Conservation (phyloP, 768 basidiomycete genomes). For the Dentipellis fragilis region DNA sequence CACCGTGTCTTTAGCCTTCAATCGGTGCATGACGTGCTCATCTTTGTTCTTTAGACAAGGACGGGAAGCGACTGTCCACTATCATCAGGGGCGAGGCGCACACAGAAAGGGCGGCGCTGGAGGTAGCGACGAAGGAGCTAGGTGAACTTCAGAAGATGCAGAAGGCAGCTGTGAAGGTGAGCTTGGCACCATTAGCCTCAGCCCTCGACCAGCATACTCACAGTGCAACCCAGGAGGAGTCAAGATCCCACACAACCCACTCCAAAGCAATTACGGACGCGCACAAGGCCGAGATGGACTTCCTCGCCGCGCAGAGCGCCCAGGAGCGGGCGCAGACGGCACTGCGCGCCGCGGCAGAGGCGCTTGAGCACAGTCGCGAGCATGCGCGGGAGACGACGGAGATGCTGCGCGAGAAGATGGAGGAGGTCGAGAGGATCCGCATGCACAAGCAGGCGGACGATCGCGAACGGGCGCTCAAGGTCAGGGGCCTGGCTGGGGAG, state of each 20-base stretch:
- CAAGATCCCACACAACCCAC: conserved; percentile 42
- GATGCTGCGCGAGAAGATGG: conserved; percentile 58
- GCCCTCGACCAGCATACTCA: too few relatives aligned
- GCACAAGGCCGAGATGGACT: conserved; percentile 55
- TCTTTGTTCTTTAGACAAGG: conserved; percentile 31
- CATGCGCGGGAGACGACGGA: conserved; percentile 50
- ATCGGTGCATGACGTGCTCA: neutral
- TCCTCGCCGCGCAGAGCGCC: conserved; percentile 41
- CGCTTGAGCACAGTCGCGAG: conserved; percentile 39
- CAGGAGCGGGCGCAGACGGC: conserved; percentile 15
- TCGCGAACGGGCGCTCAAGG: conserved; percentile 6
- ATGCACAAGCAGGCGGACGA: conserved; percentile 62
- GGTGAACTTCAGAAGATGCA: conserved; percentile 62
- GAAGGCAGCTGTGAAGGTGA: conserved; percentile 49
- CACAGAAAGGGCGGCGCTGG: conserved; percentile 53
- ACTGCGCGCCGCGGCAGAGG: conserved; percentile 34
- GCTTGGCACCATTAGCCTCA: neutral
- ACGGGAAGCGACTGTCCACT: conserved; percentile 53
- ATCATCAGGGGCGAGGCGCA: conserved; percentile 64
- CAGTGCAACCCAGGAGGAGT: conserved; percentile 35
- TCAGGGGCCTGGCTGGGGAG: conserved; percentile 4
- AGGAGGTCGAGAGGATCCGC: conserved; percentile 61
- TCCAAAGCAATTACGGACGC: conserved; percentile 42
- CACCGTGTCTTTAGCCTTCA: neutral
- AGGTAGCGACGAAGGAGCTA: conserved; percentile 53